A percentile compares a stretch with the other conserved stretches of the same genome.
phyloP scores from a whole-genome alignment of 345 rosid genomes.

The Hirschfeldia incana region DNA sequence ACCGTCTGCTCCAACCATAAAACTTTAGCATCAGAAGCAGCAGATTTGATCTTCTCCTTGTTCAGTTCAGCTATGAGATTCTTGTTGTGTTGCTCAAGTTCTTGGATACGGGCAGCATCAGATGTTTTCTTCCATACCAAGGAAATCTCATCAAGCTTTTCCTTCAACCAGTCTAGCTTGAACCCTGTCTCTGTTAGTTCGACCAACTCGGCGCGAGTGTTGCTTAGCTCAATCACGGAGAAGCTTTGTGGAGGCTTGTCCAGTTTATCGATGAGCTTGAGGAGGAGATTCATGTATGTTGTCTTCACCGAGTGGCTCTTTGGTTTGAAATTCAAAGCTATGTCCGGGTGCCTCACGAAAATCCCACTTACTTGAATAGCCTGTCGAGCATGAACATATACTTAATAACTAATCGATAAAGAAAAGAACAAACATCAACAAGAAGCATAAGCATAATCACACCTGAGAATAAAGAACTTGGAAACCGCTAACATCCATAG shows the following conservation, averaged over 20 bases:
- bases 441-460: neutral
- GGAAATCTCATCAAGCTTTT: neutral
- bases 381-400: neutral
- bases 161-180: constrained; percentile 1
- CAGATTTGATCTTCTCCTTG: neutral
- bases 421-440: neutral
- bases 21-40: neutral
- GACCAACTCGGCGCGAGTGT: neutral
- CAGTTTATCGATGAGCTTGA: neutral
- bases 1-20: neutral
- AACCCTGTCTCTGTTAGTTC: constrained; percentile 2
- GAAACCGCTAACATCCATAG: neutral
- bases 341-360: neutral
- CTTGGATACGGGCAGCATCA: neutral
- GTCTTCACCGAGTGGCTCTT: constrained; percentile 15
- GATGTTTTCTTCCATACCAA: neutral
- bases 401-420: neutral
- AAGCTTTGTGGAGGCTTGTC: neutral
- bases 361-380: neutral
- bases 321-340: neutral
- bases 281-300: constrained; percentile 7
- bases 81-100: neutral
- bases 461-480: neutral
- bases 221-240: neutral
- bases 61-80: neutral